Evolutionary conservation across 2,329 filamentous ascomycete genomes (phyloP), one percentile per base, ranked within the genome.

Genomic region (Fusarium liriodendri): DNA sequence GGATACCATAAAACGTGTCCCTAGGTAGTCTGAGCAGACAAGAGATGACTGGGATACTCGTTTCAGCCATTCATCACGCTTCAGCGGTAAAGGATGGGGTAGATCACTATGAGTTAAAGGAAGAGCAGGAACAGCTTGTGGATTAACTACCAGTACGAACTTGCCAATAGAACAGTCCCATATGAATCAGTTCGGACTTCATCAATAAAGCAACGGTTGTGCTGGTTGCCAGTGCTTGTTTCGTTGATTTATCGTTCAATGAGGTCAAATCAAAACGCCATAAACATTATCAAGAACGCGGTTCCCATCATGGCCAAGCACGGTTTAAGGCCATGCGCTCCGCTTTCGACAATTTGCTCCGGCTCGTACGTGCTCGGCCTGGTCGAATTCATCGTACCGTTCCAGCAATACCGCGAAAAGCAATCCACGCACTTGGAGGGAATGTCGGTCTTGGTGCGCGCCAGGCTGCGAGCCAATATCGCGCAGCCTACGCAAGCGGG

Each of bases 351-450:
- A 13, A 75, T 69, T 14, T 47, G 45, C 35, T 64, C 35, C 6
- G 89, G 88, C 25, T 85, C 80, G 68, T 87, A 90, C 0, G 72
- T 76, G 5, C 69, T 67, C 2, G 77, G 70, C 0, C 82, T 76
- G 59, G 76, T 80, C 16, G 69, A 70, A 60, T 84, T 80, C 0
- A 69, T 77, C 1, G 89, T 93, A 7, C 95, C 95, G 80, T 97
- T 89, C 95, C 95, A 98, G 87, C 95, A 98, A 83, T 97, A 97
- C 22, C 85, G 82, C 6, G 85, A 71, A 81, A 97, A 97, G 83
- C 95, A 98, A 35, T 86, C 78, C n/a, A 81, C 85, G 84, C 95
- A 98, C 5, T 88, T 88, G 1, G 87, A 84, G 0, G 95, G 95
- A 1, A 94, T 84, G 0, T 82, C 70, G 1, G 91, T 92, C 11